These are phyloP conservation scores for Malus sylvestris DNA, from an alignment of 306 rosid genomes.

Conservation along the genomic window DNA sequence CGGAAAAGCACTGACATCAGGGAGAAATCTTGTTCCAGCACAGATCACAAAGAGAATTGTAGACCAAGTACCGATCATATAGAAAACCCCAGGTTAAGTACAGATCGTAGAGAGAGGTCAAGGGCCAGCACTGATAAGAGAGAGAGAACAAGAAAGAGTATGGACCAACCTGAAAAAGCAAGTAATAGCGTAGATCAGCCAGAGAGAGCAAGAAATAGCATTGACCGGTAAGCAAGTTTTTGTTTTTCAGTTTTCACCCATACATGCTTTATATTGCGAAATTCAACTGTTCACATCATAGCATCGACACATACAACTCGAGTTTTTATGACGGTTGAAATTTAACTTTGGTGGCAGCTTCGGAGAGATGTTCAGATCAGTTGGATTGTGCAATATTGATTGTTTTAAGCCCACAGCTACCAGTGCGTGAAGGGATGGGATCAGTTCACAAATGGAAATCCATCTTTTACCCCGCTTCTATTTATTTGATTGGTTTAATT, in stretches of 20 bases:
- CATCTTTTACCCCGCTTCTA: conserved; percentile 11
- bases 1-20: conserved; percentile 67
- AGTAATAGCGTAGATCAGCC: conserved; percentile 41
- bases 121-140: conserved; percentile 52
- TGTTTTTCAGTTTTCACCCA: not conserved
- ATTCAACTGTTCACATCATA: not conserved
- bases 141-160: conserved; percentile 62
- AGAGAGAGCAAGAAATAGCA: conserved; percentile 74
- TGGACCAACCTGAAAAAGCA: conserved; percentile 46
- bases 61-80: conserved; percentile 53
- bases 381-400: conserved; percentile 82
- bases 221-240: conserved; percentile 53
- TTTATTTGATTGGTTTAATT: conserved; percentile 54
- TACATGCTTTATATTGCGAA: not conserved
- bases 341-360: conserved; percentile 53
- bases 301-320: not conserved
- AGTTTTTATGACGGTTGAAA: conserved; percentile 27
- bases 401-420: conserved; percentile 82
- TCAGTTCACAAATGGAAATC: conserved; percentile 19
- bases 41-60: conserved; percentile 31
- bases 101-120: conserved; percentile 59
- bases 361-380: conserved; percentile 88
- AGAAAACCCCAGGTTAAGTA: conserved; percentile 50
- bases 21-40: conserved; percentile 52
- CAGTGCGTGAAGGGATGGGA: conserved; percentile 37